Evolutionary conservation across 1,139 yeast species (phyloP), one percentile per base, ranked within the genome.

Genomic region (Kodamaea alishanica): DNA sequence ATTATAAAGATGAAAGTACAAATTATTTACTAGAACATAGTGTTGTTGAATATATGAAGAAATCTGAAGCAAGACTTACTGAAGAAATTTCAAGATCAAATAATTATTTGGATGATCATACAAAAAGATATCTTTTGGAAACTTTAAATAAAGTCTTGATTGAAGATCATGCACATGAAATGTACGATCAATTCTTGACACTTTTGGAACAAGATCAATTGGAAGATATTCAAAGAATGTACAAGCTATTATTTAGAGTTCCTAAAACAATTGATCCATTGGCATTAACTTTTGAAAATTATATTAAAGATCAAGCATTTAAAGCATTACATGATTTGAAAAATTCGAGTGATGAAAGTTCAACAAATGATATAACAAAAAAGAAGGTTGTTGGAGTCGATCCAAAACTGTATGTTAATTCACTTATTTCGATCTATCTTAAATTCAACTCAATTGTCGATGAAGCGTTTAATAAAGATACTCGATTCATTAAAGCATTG

Each of bases 31-130:
- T 75, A 5, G 76, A 78, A 30, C 85, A 88, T 59, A 84, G 89
- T 50, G 95, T 90, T 36, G 92, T 90, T 29, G 96, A 88, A 56
- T 92, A 92, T 63, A 83, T 92, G 79, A 80, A 78, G 49, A 87
- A 84, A 60, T 95, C 96, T 36, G 90, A 86, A 53, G 73, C 77
- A 34, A 74, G 97, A 47, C 77, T 92, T 35, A 77, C 78, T 29
- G 96, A 89, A 58, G 98, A 92, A 63, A 78, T 83, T 42, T 76
- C 81, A 35, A 74, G 95, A 37, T 81, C 92, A 44, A 83, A 81
- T 45, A 75, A 83, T 58, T 85, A 85, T 55, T 72, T 89, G 60
- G 96, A 90, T 60, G 95, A 88, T 40, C 90, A 86, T 56, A 85
- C 96, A 11, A 86, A 85, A 56, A 78, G 81, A 49, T 80, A 82